Evolutionary conservation across 129 eudicot species (phyloP), one percentile per base, ranked within the genome.

Genomic region (Helianthus annuus): DNA sequence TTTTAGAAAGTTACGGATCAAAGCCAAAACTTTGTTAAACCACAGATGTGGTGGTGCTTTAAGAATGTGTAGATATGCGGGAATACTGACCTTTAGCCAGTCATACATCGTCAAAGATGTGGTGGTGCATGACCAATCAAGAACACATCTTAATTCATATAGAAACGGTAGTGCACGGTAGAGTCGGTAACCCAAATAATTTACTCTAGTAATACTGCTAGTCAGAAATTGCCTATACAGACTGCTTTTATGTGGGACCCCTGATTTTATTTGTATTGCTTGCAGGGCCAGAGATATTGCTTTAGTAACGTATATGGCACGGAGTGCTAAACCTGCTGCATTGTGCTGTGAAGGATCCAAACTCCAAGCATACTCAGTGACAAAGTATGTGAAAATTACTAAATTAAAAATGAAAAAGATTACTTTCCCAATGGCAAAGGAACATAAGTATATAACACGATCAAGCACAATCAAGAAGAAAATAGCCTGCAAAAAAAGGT

Each of bases 51-150:
- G n/a, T n/a, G n/a, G n/a, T n/a, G n/a, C n/a, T n/a, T n/a, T n/a
- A n/a, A n/a, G n/a, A 61, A 68, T 10, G 64, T 65, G 27, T 64
- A 48, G 39, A 38, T 56, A 54, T 53, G 22, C 39, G 24, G 49
- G 55, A 67, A 70, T 63, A 45, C 84, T 64, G 69, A 95, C 99
- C 99, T 95, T 95, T 75, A 95, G 96, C 99, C 99, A 95, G 78
- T 95, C 99, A 77, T 95, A 95, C 99, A 95, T 95, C 13, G 97
- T 95, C 86, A 95, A 78, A 54, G 97, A 90, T 49, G 99, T 95
- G 12, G 91, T 83, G 52, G 99, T 95, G 91, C 99, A 95, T 3
- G 99, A 95, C 99, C 99, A 95, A 76, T 95, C 99, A 78, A 95
- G 99, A 73, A 91, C 99, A 72, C 96, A 90, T 66, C 99, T 88